phyloP scores from a whole-genome alignment of 805 yeast species.

The Saccharomyces jurei region DNA sequence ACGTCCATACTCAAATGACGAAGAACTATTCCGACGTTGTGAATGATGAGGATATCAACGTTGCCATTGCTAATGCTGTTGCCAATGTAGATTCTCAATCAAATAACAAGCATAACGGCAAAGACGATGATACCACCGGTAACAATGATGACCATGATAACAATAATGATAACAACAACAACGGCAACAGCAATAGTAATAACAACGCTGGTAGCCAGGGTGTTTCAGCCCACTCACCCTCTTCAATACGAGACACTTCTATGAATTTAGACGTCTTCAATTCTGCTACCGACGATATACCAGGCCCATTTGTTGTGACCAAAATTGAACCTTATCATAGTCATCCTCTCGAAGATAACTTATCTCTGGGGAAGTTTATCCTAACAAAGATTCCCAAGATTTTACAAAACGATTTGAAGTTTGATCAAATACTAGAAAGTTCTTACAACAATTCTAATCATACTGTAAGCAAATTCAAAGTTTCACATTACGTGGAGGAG shows the following conservation, averaged over 20 bases:
- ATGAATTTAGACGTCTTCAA: background rate
- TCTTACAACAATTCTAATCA: conserved; percentile 26
- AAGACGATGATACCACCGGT: background rate
- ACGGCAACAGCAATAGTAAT: background rate
- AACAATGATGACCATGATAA: conserved; percentile 1
- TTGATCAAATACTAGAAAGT: conserved; percentile 26
- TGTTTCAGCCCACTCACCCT: background rate
- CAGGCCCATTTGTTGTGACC: conserved; percentile 30
- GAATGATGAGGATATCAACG: background rate
- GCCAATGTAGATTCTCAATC: conserved; percentile 1
- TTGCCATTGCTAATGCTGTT: background rate
- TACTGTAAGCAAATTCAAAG: conserved; percentile 27
- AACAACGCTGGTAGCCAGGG: background rate
- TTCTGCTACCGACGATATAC: conserved; percentile 7
- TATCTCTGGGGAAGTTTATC: conserved; percentile 25
- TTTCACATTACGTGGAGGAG: conserved; percentile 28
- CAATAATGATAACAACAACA: background rate
- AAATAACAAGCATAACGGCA: conserved; percentile 1
- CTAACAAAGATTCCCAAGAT: conserved; percentile 29
- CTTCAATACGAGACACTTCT: background rate
- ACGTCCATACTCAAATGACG: conserved; percentile 1
- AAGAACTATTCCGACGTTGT: background rate
- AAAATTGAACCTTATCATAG: conserved; percentile 31
- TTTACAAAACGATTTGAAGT: conserved; percentile 28
- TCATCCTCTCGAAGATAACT: conserved; percentile 29